Base-by-base conservation (phyloP, 108 stramenopile genomes). In the Cyclotella baltica region DNA sequence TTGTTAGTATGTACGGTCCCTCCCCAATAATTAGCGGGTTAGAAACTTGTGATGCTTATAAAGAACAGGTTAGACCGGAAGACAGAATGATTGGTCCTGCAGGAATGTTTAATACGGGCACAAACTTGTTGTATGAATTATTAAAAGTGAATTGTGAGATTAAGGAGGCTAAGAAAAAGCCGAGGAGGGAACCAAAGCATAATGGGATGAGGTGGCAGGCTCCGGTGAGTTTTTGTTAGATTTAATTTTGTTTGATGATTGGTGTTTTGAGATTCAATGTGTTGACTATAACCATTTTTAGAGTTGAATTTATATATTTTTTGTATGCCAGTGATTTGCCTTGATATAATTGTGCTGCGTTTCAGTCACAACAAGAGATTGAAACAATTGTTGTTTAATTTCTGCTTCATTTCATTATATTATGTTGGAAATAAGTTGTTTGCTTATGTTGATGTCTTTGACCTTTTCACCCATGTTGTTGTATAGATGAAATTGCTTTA, bases 101-200 rank as follows among this genome's bases (percentile, higher is more conserved):
- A 29, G 91, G 92, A 3, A 76, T 90, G 65, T 94, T 92, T 83
- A 89, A 94, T 75, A 91, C 81, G 0, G 88, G 92, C 10, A 92
- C 96, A 25, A 94, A 96, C 61, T 56, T 94, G n/a, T 69, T 96
- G 76, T 83, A 73, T 13, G 84, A 88, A 64, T 62, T 93, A 22
- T 53, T 96, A 72, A 83, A 85, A 30, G 18, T 48, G 18, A 93
- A 93, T 82, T 96, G 76, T 38, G 69, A 77, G 4, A 77, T 77
- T 53, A 52, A 53, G 47, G 78, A 79, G 38, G 71, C 78, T 1
- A 36, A 31, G 27, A 58, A 22, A 48, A 72, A 27, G 40, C 64
- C 37, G 72, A 64, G 46, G 56, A 71, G 77, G 22, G 81, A 78
- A 30, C 76, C 77, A 30, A 72, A 63, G 43, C 61, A 72, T 27